Conservation (phyloP, 306 rosid genomes). For the Corylus americana region DNA sequence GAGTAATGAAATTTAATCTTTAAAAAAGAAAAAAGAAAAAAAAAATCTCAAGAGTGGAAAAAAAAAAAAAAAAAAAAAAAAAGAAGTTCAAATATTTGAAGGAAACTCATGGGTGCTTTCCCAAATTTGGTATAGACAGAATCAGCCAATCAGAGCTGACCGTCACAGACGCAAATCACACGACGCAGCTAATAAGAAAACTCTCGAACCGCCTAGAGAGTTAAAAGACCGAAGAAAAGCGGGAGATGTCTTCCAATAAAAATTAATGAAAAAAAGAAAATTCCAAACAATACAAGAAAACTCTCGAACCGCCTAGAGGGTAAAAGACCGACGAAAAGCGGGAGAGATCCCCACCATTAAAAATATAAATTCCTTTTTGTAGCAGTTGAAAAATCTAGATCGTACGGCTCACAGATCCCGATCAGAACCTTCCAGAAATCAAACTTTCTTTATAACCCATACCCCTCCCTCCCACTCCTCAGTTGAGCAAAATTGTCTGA, state of each 20-base stretch:
- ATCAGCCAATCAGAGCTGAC: constrained; percentile 22
- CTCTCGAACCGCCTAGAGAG: constrained; percentile 50
- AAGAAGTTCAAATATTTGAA: no score
- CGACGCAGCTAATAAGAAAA: constrained; percentile 25
- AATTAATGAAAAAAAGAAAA: not conserved
- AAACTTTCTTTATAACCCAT: constrained; percentile 19
- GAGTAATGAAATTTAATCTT: no score
- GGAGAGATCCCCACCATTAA: not conserved
- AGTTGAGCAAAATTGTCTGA: not conserved
- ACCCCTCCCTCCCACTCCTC: not conserved
- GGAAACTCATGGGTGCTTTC: not conserved
- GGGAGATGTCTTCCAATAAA: not conserved
- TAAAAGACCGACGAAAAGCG: not conserved
- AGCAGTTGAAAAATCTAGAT: constrained; percentile 20
- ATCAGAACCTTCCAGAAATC: constrained; percentile 46
- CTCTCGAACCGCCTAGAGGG: constrained; percentile 52
- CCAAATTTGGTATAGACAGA: not conserved
- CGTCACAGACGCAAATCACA: not conserved
- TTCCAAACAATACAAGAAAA: constrained; percentile 25
- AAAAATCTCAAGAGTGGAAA: no score
- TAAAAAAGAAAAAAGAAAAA: no score
- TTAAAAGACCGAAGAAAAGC: not conserved
- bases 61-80: no score
- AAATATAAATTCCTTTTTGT: not conserved
- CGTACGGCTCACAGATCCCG: constrained; percentile 36